Conservation (phyloP, 768 basidiomycete species). For the Coprinellus micaceus region DNA sequence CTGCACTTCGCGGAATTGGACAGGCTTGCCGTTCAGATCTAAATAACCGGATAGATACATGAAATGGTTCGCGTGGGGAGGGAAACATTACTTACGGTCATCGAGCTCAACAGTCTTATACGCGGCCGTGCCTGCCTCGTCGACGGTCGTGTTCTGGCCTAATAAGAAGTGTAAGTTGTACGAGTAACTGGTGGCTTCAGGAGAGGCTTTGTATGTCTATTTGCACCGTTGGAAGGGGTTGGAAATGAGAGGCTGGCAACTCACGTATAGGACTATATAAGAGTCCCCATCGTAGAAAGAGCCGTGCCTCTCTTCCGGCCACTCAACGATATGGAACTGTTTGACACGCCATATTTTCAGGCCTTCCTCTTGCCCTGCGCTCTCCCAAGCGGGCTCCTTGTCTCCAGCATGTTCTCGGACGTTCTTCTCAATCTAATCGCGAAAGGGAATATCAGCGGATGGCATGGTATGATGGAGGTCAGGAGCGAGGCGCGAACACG, state of each 20-base stretch:
- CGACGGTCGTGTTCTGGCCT: constrained; percentile 53
- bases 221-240: neutral
- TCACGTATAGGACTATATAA: constrained; percentile 60
- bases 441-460: neutral
- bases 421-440: constrained; percentile 49
- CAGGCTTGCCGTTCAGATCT: constrained; percentile 55
- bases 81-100: constrained; percentile 42
- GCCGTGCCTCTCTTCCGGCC: constrained; percentile 49
- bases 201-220: constrained; percentile 56
- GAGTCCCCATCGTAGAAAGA: constrained; percentile 64
- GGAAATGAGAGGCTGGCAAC: constrained; percentile 13
- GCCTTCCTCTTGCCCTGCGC: constrained; percentile 39
- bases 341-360: constrained; percentile 60
- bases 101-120: constrained; percentile 69
- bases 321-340: constrained; percentile 49
- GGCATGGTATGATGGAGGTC: neutral
- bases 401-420: constrained; percentile 52
- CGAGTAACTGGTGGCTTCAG: constrained; percentile 42
- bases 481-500: neutral
- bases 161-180: constrained; percentile 69
- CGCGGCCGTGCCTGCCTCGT: constrained; percentile 60
- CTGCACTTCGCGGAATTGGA: constrained; percentile 63
- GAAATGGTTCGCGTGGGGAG: too few species aligned
- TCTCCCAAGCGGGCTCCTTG: constrained; percentile 48
- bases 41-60: too few species aligned